Evolutionary conservation across 768 basidiomycete genomes (phyloP).

Genomic region (Suillus subluteus): DNA sequence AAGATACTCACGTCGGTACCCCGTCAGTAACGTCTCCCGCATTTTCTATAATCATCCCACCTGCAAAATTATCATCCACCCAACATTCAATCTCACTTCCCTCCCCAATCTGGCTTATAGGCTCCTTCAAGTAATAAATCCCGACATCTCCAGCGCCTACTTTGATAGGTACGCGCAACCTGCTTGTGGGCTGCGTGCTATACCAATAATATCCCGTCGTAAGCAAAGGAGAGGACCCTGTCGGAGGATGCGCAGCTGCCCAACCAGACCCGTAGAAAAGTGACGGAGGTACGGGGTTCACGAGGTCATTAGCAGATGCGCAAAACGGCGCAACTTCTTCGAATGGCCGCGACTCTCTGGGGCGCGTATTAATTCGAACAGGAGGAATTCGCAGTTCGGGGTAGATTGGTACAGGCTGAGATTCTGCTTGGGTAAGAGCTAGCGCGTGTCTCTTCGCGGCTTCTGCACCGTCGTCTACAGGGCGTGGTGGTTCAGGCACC

Average conservation of each 20-base stretch:
- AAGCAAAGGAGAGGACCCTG: slow-evolving; percentile 49
- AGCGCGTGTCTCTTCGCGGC: slow-evolving; percentile 28
- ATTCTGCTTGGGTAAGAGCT: slow-evolving; percentile 15
- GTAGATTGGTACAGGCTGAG: slow-evolving; percentile 27
- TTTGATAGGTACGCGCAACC: slow-evolving; percentile 81
- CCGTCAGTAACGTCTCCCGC: slow-evolving; percentile 64
- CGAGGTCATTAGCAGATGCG: slow-evolving; percentile 95
- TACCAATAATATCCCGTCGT: slow-evolving; percentile 88
- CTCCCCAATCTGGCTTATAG: slow-evolving; percentile 54
- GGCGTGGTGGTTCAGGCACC: slow-evolving; percentile 50
- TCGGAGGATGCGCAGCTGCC: slow-evolving; percentile 73
- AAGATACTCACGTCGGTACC: slow-evolving; percentile 63
- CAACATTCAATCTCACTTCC: slow-evolving; percentile 87
- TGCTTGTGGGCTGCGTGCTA: slow-evolving; percentile 81
- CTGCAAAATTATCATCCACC: slow-evolving; percentile 94
- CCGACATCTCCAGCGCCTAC: slow-evolving; percentile 91
- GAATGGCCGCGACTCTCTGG: slow-evolving; percentile 56
- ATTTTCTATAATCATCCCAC: slow-evolving; percentile 79
- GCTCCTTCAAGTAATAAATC: slow-evolving; percentile 86
- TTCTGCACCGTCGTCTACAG: slow-evolving; percentile 36
- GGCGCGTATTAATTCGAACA: slow-evolving; percentile 70
- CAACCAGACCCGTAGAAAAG: slow-evolving; percentile 95
- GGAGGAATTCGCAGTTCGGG: slow-evolving; percentile 59
- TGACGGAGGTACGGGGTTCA: slow-evolving; percentile 94
- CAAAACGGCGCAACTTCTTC: slow-evolving; percentile 92